Conservation (phyloP, 2,329 filamentous ascomycete species). For the Alternaria consortialis region DNA sequence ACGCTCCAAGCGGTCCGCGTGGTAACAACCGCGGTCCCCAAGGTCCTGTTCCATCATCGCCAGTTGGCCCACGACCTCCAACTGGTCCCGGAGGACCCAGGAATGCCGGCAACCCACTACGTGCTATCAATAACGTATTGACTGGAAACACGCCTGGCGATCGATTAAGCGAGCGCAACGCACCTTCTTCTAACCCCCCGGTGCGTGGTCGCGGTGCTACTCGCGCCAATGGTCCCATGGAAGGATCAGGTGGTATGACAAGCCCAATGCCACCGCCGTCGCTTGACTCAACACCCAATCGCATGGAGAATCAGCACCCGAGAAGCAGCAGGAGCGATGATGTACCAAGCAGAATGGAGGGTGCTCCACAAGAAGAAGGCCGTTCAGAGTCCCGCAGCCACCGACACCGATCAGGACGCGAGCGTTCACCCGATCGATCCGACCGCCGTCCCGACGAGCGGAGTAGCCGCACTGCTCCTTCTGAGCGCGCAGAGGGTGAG, state of each 20-base stretch:
- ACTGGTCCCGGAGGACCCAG: slow-evolving; percentile 45
- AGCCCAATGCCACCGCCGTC: slow-evolving; percentile 37
- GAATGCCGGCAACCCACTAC: slow-evolving; percentile 33
- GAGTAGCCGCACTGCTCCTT: slow-evolving; percentile 30
- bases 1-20: slow-evolving; percentile 49
- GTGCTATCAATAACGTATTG: slow-evolving; percentile 44
- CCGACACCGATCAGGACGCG: slow-evolving; percentile 39
- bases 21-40: slow-evolving; percentile 37
- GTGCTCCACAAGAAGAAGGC: slow-evolving; percentile 31
- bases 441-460: slow-evolving; percentile 42
- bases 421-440: slow-evolving; percentile 34
- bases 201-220: slow-evolving; percentile 45
- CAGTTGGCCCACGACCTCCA: slow-evolving; percentile 42
- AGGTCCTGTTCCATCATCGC: slow-evolving; percentile 38
- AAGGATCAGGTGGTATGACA: slow-evolving; percentile 24
- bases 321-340: slow-evolving; percentile 34
- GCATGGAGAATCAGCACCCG: slow-evolving; percentile 33
- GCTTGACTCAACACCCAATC: slow-evolving; percentile 36
- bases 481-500: slow-evolving; percentile 33
- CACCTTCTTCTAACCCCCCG: slow-evolving; percentile 29
- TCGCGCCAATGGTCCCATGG: slow-evolving; percentile 35
- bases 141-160: slow-evolving; percentile 38
- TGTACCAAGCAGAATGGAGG: slow-evolving; percentile 27
- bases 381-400: slow-evolving; percentile 41
- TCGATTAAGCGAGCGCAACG: slow-evolving; percentile 25